These are phyloP conservation scores for Solanum okadae DNA, from an alignment of 257 asterid species.

Conservation along the genomic window DNA sequence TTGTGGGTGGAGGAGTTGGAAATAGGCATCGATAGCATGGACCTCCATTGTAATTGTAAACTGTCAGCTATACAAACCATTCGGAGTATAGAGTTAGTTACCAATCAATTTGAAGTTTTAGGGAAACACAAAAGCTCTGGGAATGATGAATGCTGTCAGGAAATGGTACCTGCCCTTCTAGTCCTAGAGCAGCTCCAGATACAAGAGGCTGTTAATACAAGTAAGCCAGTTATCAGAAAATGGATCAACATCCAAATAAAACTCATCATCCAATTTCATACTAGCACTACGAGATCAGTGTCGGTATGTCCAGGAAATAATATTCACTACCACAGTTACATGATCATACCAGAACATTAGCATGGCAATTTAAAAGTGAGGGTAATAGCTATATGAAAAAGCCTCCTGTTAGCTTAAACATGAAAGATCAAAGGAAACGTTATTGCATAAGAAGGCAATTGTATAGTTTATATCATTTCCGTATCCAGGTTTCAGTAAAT, in stretches of 20 bases:
- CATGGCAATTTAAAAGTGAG: not conserved
- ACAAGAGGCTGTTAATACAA: constrained; percentile 60
- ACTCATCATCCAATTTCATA: not conserved
- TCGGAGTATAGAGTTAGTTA: not conserved
- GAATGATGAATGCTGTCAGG: not conserved
- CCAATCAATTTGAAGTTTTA: not conserved
- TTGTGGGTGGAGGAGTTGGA: constrained; percentile 94
- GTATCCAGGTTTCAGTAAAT: not conserved
- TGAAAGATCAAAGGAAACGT: not conserved
- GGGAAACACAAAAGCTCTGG: not conserved
- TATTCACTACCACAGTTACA: not conserved
- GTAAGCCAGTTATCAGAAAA: constrained; percentile 11
- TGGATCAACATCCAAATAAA: not conserved
- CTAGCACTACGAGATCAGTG: not conserved
- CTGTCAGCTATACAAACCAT: constrained; percentile 59
- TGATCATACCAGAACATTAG: not conserved
- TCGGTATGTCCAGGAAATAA: not conserved
- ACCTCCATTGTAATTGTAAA: constrained; percentile 81
- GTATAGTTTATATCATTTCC: not conserved
- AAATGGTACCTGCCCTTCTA: constrained; percentile 88
- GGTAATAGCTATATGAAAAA: not conserved
- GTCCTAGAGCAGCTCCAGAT: constrained; percentile 98
- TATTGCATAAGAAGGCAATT: not conserved
- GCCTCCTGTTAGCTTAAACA: not conserved
- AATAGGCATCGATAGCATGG: constrained; percentile 94